Evolutionary conservation across 257 asterid species (phyloP).

Genomic region (Jacaranda copaia): DNA sequence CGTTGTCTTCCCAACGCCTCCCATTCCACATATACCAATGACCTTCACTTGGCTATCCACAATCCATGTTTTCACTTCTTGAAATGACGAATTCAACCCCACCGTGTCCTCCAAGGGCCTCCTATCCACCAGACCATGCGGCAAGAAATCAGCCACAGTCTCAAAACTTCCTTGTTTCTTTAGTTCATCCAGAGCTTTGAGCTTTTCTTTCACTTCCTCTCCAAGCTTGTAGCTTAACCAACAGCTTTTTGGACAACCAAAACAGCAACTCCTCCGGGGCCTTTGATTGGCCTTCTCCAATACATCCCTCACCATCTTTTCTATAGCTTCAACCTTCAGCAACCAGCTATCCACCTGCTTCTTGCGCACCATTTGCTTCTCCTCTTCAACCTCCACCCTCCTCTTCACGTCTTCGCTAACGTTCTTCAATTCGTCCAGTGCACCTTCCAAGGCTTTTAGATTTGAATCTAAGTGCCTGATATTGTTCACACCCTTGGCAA

Average conservation of each 20-base stretch:
- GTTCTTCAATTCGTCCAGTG: slow-evolving; percentile 27
- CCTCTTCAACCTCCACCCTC: slow-evolving; percentile 38
- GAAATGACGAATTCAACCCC: slow-evolving; percentile 34
- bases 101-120: slow-evolving; percentile 38
- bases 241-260: slow-evolving; percentile 23
- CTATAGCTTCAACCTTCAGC: slow-evolving; percentile 21
- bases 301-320: slow-evolving; percentile 16
- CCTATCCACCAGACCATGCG: slow-evolving; percentile 37
- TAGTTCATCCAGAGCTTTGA: slow-evolving; percentile 10
- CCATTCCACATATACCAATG: slow-evolving; percentile 39
- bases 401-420: slow-evolving; percentile 33
- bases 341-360: slow-evolving; percentile 40
- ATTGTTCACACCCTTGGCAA: slow-evolving; percentile 18
- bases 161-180: slow-evolving; percentile 32
- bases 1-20: slow-evolving; percentile 43
- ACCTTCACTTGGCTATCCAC: slow-evolving; percentile 30
- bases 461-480: slow-evolving; percentile 10
- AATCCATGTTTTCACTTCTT: slow-evolving; percentile 29
- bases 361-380: slow-evolving; percentile 32
- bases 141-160: slow-evolving; percentile 34
- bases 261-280: slow-evolving; percentile 25
- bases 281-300: slow-evolving; percentile 27
- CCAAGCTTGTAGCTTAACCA: slow-evolving; percentile 33
- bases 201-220: slow-evolving; percentile 24
- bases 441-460: slow-evolving; percentile 20